phyloP scores from a whole-genome alignment of 2,329 filamentous ascomycete genomes.

The Cryphonectria naterciae region DNA sequence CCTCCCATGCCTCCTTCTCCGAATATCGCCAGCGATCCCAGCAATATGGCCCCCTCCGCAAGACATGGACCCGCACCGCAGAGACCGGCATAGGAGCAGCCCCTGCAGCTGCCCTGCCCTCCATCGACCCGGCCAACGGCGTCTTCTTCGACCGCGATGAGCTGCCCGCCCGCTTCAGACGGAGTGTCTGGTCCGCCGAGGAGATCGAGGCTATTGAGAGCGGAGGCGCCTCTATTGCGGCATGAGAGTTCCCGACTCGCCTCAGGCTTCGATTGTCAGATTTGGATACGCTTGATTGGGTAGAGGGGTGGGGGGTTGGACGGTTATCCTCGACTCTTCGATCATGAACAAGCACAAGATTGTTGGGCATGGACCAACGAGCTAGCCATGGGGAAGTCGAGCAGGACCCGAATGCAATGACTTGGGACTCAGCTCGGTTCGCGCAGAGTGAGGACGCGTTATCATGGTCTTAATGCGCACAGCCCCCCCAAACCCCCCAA shows the following conservation, averaged over 20 bases:
- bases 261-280: neutral
- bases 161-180: conserved; percentile 81
- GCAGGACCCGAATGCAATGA: neutral
- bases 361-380: neutral
- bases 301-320: neutral
- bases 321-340: neutral
- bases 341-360: neutral
- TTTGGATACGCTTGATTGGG: neutral
- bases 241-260: neutral
- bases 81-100: conserved; percentile 58
- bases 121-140: conserved; percentile 71
- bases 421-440: neutral
- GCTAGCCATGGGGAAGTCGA: neutral
- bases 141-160: conserved; percentile 88
- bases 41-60: conserved; percentile 75
- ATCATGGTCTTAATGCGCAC: neutral
- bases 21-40: conserved; percentile 78
- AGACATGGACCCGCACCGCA: conserved; percentile 45
- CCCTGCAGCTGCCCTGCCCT: conserved; percentile 72
- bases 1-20: conserved; percentile 67
- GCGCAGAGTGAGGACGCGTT: neutral
- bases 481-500: too few species aligned
- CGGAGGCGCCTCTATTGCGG: conserved; percentile 68
- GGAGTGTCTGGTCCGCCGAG: conserved; percentile 70
- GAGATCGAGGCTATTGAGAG: conserved; percentile 98